A percentile compares a stretch with the other conserved stretches of the same genome.
Evolutionary conservation across 1,139 yeast genomes (phyloP).

Genomic region (Scheffersomyces lignicola): DNA sequence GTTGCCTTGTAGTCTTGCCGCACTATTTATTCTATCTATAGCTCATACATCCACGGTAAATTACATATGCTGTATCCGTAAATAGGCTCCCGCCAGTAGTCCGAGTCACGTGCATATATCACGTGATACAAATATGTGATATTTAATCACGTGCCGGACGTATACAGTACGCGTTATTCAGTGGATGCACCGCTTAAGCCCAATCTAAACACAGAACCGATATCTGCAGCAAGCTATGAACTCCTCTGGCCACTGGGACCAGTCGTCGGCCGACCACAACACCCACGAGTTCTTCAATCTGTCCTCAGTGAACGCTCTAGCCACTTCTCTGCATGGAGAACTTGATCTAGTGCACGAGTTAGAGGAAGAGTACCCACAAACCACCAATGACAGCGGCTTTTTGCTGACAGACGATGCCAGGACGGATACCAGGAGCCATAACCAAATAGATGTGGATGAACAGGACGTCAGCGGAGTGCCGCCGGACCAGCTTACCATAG

Average conservation of each 20-base stretch:
- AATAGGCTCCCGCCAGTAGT: no score
- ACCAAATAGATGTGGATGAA: constrained; percentile 5
- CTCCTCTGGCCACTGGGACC: constrained; percentile 32
- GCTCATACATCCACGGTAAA: no score
- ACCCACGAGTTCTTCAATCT: neutral
- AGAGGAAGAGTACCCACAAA: no score
- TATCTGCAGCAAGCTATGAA: no score
- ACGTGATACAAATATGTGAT: no score
- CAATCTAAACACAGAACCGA: no score
- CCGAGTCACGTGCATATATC: no score
- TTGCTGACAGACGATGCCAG: constrained; percentile 9
- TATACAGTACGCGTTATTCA: no score
- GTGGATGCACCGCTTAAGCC: no score
- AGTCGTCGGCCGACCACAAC: constrained; percentile 10
- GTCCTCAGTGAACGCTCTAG: constrained; percentile 3
- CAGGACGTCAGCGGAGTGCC: constrained; percentile 6
- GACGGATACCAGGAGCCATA: constrained; percentile 11
- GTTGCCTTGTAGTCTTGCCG: constrained; percentile 14
- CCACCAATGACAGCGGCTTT: constrained; percentile 1
- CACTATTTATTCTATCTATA: no score
- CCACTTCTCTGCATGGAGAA: constrained; percentile 4
- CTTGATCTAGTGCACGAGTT: neutral
- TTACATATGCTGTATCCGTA: no score
- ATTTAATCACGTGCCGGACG: no score
- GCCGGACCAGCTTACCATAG: constrained; percentile 33